Base-by-base conservation (phyloP, 2,329 filamentous ascomycete genomes). In the Beauveria scarabaeidicola region DNA sequence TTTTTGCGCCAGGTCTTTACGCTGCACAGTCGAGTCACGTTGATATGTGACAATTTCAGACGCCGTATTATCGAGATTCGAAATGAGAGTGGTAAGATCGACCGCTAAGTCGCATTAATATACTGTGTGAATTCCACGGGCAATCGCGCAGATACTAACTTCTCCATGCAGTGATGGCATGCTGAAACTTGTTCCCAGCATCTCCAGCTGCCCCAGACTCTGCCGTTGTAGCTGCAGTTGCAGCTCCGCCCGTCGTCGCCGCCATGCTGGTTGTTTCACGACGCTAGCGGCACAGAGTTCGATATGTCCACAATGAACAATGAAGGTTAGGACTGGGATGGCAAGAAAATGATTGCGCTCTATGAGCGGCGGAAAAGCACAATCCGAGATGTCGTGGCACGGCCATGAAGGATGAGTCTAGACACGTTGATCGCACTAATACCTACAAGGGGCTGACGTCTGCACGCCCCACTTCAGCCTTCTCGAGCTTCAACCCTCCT, bases 1-100 rank as follows among this genome's bases (percentile, higher is more conserved):
- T 80, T 97, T 97, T 70, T 97, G 92, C n/a, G 95, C 94, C 21
- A 99, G 79, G 62, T 99, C 95, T 71, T 99, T 99, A 57, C 94
- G 84, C 72, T 99, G 93, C 0, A 97, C 87, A 5, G 96, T 88
- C n/a, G 93, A 90, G 73, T 97, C 94, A 67, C 92, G 85, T 71
- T 99, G 95, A 71, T 96, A 91, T 52, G 89, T 79, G 56, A 97
- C 91, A 63, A 99, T 91, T 68, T 97, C 94, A 11, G 92, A 93
- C n/a, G 94, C 94, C 3, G 91, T 93, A 61, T 87, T 88, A 74
- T 99, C 94, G 63, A 99, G 86, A 65, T 83, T 89, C 36, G 91
- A 88, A 63, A 96, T 85, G 64, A 97, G 84, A 25, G 83, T 85
- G 52, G 90, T 88, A 61, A 99, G 81, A 72, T 97, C 91, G 72